Percentiles rank a stretch among this genome's conserved stretches.
Conservation (phyloP, 2,329 filamentous ascomycete genomes). For the Meredithiella fracta region DNA sequence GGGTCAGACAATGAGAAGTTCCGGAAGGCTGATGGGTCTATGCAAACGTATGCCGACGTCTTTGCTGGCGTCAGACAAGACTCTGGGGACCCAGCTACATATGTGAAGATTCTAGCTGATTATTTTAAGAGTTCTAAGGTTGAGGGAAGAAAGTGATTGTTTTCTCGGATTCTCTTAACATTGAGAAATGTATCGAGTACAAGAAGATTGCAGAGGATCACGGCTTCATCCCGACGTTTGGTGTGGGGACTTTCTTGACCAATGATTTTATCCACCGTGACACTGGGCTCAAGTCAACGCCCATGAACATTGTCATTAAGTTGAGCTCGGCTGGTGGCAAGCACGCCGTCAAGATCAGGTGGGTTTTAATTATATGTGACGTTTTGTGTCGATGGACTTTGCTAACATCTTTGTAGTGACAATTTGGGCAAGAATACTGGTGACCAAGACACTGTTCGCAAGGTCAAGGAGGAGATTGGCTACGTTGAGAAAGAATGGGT, state of each 20-base stretch:
- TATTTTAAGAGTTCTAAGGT: conserved; percentile 69
- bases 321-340: conserved; percentile 68
- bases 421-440: conserved; percentile 93
- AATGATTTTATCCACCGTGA: conserved; percentile 71
- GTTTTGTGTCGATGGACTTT: no score
- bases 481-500: conserved; percentile 77
- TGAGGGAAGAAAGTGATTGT: conserved; percentile 71
- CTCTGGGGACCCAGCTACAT: conserved; percentile 69
- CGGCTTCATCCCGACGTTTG: conserved; percentile 76
- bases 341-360: conserved; percentile 76
- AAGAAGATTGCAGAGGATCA: conserved; percentile 65
- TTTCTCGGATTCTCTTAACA: conserved; percentile 88
- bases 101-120: conserved; percentile 58
- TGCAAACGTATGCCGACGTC: conserved; percentile 58
- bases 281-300: conserved; percentile 67
- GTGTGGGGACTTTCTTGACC: conserved; percentile 87
- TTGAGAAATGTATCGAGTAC: conserved; percentile 81
- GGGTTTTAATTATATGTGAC: conserved; percentile 13
- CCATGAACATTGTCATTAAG: conserved; percentile 97
- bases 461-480: conserved; percentile 71
- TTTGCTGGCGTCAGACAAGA: conserved; percentile 81
- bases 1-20: conserved; percentile 28
- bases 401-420: conserved; percentile 30
- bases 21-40: conserved; percentile 24
- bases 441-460: conserved; percentile 57